Evolutionary conservation across 805 yeast species (phyloP).

Genomic region (Kregervanrija fluxuum): DNA sequence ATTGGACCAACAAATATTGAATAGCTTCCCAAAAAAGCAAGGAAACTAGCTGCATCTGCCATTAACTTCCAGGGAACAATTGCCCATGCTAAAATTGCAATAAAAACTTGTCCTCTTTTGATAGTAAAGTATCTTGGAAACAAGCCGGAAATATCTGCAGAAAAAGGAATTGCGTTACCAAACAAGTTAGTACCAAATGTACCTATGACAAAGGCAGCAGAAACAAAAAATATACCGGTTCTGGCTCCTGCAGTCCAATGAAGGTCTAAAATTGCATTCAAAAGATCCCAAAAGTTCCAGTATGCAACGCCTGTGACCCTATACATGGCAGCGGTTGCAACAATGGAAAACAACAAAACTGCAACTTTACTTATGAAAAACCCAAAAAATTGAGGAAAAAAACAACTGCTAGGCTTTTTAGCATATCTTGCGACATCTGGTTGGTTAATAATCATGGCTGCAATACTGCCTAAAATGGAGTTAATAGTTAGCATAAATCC

Average conservation of each 20-base stretch:
- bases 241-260: conserved; percentile 35
- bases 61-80: conserved; percentile 36
- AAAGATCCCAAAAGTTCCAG: conserved; percentile 42
- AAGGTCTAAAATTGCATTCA: conserved; percentile 31
- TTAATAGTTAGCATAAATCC: conserved; percentile 11
- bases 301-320: conserved; percentile 19
- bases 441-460: conserved; percentile 23
- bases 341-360: conserved; percentile 32
- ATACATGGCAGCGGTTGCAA: conserved; percentile 37
- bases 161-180: conserved; percentile 37
- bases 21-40: conserved; percentile 23
- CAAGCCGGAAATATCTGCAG: conserved; percentile 44
- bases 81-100: conserved; percentile 28
- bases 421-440: conserved; percentile 24
- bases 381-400: conserved; percentile 27
- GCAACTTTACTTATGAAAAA: conserved; percentile 29
- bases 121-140: conserved; percentile 38
- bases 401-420: conserved; percentile 10
- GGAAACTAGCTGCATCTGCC: conserved; percentile 29
- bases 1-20: conserved; percentile 33
- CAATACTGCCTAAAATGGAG: conserved; percentile 19
- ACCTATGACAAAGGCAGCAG: conserved; percentile 31
- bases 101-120: conserved; percentile 39
- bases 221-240: conserved; percentile 47
- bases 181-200: conserved; percentile 34